Evolutionary conservation across 1,284 basidiomycete species (phyloP).

Genomic region (Heterobasidion annosum): DNA sequence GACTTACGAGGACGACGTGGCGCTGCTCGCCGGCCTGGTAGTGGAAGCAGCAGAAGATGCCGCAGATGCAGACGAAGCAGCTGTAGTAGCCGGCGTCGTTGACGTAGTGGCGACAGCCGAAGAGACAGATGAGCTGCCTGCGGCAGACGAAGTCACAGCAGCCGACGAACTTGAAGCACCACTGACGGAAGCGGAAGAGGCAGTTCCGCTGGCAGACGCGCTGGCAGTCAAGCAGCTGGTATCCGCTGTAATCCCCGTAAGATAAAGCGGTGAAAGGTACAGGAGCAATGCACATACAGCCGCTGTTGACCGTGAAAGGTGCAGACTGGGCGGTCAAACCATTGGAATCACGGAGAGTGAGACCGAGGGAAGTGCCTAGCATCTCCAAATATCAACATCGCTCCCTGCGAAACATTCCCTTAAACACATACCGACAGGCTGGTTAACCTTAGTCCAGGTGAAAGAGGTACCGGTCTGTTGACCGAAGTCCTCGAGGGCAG

Average conservation of each 20-base stretch:
- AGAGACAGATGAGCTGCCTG: constrained; percentile 5
- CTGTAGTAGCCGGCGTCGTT: constrained; percentile 11
- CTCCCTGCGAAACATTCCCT: neutral
- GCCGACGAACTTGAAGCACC: constrained; percentile 7
- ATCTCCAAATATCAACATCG: too few relatives aligned
- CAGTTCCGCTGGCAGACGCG: constrained; percentile 7
- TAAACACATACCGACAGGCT: neutral
- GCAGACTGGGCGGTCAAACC: constrained; percentile 39
- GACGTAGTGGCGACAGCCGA: constrained; percentile 9
- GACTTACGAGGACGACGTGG: neutral
- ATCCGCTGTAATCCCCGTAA: constrained; percentile 16
- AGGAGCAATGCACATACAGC: constrained; percentile 26
- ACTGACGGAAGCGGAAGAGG: constrained; percentile 2
- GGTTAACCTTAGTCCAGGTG: constrained; percentile 4
- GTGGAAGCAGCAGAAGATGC: constrained; percentile 20
- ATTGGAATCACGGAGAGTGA: constrained; percentile 43
- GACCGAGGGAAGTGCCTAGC: constrained; percentile 36
- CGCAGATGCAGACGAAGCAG: constrained; percentile 12
- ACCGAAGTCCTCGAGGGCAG: constrained; percentile 2
- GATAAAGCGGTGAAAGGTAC: constrained; percentile 3
- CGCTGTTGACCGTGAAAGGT: constrained; percentile 34
- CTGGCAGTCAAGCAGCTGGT: constrained; percentile 21
- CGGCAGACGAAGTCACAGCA: constrained; percentile 5
- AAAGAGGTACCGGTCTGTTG: neutral
- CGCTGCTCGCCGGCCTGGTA: constrained; percentile 11